Evolutionary conservation across 805 yeast species (phyloP).

Genomic region (Lachancea sp.): DNA sequence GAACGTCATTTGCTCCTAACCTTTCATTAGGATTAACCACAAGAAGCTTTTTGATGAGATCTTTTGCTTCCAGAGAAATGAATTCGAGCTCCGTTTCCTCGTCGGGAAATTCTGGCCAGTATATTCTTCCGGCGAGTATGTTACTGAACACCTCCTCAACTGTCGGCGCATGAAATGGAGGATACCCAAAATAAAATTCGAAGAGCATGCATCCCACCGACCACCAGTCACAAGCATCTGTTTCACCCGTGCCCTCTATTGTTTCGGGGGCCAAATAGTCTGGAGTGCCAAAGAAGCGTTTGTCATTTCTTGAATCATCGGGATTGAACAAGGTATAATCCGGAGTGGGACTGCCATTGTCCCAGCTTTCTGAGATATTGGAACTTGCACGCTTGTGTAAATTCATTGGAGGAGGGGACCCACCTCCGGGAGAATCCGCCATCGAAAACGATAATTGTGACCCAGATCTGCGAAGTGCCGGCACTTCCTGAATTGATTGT

Average conservation of each 20-base stretch:
- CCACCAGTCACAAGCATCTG: slow-evolving; percentile 80
- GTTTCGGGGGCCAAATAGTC: slow-evolving; percentile 98
- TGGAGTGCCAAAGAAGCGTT: slow-evolving; percentile 91
- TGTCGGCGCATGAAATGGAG: slow-evolving; percentile 83
- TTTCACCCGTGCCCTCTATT: slow-evolving; percentile 75
- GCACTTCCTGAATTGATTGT: slow-evolving; percentile 18
- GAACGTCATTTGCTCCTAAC: slow-evolving; percentile 71
- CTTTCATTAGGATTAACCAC: slow-evolving; percentile 58
- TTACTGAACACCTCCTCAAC: slow-evolving; percentile 80
- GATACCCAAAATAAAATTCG: slow-evolving; percentile 86
- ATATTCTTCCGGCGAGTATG: slow-evolving; percentile 63
- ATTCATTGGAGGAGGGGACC: slow-evolving; percentile 23
- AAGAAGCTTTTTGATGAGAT: slow-evolving; percentile 59
- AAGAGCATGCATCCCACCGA: slow-evolving; percentile 92
- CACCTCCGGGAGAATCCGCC: slow-evolving; percentile 24
- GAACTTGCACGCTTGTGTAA: slow-evolving; percentile 36
- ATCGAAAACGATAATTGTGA: slow-evolving; percentile 28
- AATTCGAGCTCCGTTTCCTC: slow-evolving; percentile 45
- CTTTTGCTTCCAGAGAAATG: slow-evolving; percentile 64
- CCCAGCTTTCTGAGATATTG: slow-evolving; percentile 13
- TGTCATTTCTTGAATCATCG: slow-evolving; percentile 43
- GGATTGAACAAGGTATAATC: slow-evolving; percentile 73
- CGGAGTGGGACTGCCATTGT: slow-evolving; percentile 13
- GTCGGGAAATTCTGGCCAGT: slow-evolving; percentile 71
- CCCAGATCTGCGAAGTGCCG: slow-evolving; percentile 25